Conservation (phyloP, 495 filamentous ascomycete genomes). For the Penicillium bovifimosum region DNA sequence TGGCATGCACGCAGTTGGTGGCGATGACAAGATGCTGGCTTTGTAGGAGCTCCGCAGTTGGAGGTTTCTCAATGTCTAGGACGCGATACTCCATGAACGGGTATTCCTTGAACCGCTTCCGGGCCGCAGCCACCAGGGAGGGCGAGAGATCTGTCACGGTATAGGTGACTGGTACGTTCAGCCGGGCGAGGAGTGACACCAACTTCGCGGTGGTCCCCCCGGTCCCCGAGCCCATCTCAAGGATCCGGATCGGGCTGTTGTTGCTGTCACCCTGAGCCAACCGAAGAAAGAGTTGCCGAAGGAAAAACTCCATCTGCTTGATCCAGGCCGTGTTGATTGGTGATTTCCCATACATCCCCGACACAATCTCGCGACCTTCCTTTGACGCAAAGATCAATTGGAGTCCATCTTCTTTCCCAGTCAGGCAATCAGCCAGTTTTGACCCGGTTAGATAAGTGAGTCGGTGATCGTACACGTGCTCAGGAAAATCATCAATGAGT, state of each 20-base stretch:
- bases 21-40: slow-evolving; percentile 44
- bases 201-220: slow-evolving; percentile 10
- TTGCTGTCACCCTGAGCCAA: too few relatives aligned
- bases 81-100: slow-evolving; percentile 39
- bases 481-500: slow-evolving; percentile 32
- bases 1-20: slow-evolving; percentile 48
- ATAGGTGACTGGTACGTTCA: slow-evolving; percentile 41
- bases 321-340: slow-evolving; percentile 35
- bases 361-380: slow-evolving; percentile 41
- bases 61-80: slow-evolving; percentile 43
- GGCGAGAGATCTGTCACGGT: slow-evolving; percentile 45
- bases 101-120: slow-evolving; percentile 34
- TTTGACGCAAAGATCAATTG: slow-evolving; percentile 43
- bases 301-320: slow-evolving; percentile 42
- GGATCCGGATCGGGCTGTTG: background rate
- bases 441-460: slow-evolving; percentile 41
- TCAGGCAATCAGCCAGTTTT: slow-evolving; percentile 37
- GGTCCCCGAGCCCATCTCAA: background rate
- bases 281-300: too few relatives aligned
- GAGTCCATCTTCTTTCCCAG: slow-evolving; percentile 40
- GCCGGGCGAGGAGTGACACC: slow-evolving; percentile 27
- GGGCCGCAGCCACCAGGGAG: slow-evolving; percentile 38
- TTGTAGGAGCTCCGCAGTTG: slow-evolving; percentile 27
- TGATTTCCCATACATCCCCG: slow-evolving; percentile 41
- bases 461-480: slow-evolving; percentile 30